Percentiles rank a stretch among this genome's conserved stretches.
phyloP scores from a whole-genome alignment of 768 basidiomycete species.

The Auricularia auricula-judae region DNA sequence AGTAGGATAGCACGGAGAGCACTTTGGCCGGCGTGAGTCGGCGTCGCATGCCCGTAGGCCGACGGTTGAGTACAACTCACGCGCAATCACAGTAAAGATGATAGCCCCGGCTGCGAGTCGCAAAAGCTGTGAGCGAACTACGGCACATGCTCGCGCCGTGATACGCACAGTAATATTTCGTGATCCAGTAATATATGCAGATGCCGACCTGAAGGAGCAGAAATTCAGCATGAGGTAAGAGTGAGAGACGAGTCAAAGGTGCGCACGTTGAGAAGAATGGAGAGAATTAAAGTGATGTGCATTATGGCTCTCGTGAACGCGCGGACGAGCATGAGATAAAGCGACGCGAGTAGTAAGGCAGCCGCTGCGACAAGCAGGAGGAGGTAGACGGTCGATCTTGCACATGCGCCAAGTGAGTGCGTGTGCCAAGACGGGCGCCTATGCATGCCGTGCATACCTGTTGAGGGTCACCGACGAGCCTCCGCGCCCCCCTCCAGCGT shows the following conservation, averaged over 20 bases:
- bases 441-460: constrained; percentile 14
- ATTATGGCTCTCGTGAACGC: constrained; percentile 65
- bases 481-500: constrained; percentile 23
- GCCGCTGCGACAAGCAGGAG: constrained; percentile 61
- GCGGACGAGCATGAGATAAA: constrained; percentile 62
- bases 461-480: constrained; percentile 58
- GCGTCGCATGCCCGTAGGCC: neutral
- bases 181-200: constrained; percentile 66
- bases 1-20: constrained; percentile 65
- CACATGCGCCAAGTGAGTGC: neutral
- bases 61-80: neutral
- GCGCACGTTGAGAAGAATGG: constrained; percentile 50
- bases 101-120: constrained; percentile 56
- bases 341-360: constrained; percentile 50
- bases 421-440: neutral
- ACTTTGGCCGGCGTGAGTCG: constrained; percentile 15
- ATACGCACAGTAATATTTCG: constrained; percentile 52
- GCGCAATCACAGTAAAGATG: constrained; percentile 70
- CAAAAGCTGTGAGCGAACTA: constrained; percentile 1
- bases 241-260: neutral
- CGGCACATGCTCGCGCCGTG: constrained; percentile 14
- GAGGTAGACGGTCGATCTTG: constrained; percentile 65
- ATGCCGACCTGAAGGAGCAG: constrained; percentile 39
- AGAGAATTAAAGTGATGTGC: constrained; percentile 61
- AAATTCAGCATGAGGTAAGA: neutral